These are phyloP conservation scores for Calonectria crousiana DNA, from an alignment of 2,329 filamentous ascomycete species.

Conservation along the genomic window DNA sequence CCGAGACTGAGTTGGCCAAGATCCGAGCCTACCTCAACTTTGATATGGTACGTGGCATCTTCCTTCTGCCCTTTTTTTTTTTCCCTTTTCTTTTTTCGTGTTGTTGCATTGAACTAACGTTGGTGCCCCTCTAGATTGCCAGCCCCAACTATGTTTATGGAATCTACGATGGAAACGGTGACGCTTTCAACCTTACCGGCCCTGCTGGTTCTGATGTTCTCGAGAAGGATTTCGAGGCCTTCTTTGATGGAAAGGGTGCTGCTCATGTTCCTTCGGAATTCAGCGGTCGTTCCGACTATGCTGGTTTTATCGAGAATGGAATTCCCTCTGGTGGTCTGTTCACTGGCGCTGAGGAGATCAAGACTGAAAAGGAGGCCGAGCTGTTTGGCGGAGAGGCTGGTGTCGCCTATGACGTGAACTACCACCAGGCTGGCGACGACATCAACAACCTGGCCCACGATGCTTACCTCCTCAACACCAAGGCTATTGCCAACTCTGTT, in stretches of 20 bases:
- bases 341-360: conserved; percentile 74
- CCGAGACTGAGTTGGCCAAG: conserved; percentile 60
- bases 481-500: conserved; percentile 56
- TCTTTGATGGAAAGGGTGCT: conserved; percentile 59
- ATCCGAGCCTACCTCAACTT: conserved; percentile 69
- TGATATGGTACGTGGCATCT: conserved; percentile 59
- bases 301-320: conserved; percentile 73
- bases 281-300: conserved; percentile 75
- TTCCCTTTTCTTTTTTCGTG: accelerated
- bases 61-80: accelerated
- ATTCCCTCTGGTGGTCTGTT: conserved; percentile 78
- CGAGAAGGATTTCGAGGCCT: conserved; percentile 69
- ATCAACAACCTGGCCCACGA: conserved; percentile 54
- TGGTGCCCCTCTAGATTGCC: conserved; percentile 49
- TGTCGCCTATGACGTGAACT: conserved; percentile 59
- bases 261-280: conserved; percentile 73
- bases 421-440: conserved; percentile 59
- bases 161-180: conserved; percentile 72
- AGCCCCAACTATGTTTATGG: conserved; percentile 64
- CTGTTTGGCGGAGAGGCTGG: conserved; percentile 73
- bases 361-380: conserved; percentile 69
- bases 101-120: not conserved
- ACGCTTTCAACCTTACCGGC: conserved; percentile 66
- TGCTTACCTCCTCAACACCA: conserved; percentile 59
- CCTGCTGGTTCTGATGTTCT: conserved; percentile 71